phyloP scores from a whole-genome alignment of 164 flowering plant species.

The Buxus sempervirens region DNA sequence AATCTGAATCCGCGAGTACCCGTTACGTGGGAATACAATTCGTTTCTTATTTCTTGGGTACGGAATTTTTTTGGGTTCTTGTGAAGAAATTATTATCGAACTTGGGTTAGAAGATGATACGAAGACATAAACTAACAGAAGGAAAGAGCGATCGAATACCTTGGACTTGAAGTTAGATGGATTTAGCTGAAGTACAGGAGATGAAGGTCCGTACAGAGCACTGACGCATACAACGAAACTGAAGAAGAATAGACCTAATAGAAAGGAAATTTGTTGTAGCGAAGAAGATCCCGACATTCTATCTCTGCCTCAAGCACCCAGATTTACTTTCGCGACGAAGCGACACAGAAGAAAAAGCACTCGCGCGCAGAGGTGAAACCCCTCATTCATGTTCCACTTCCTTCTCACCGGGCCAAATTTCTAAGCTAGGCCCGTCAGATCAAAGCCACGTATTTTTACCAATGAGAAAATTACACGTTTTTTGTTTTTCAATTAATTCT shows the following conservation, averaged over 20 bases:
- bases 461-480: slow-evolving; percentile 11
- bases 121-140: neutral
- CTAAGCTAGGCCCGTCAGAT: neutral
- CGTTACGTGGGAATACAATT: neutral
- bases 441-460: slow-evolving; percentile 29
- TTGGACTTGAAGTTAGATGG: slow-evolving; percentile 91
- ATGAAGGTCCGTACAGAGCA: slow-evolving; percentile 76
- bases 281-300: slow-evolving; percentile 20
- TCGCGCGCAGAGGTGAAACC: slow-evolving; percentile 4
- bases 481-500: too few relatives aligned
- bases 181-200: slow-evolving; percentile 79
- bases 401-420: neutral
- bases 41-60: neutral
- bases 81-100: neutral
- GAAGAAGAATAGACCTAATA: slow-evolving; percentile 13
- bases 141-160: slow-evolving; percentile 33
- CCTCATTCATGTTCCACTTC: neutral
- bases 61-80: neutral
- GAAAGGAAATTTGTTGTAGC: slow-evolving; percentile 4
- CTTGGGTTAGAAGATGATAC: neutral
- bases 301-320: slow-evolving; percentile 14
- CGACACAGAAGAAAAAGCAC: neutral
- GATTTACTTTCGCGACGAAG: neutral
- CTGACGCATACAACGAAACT: slow-evolving; percentile 14
- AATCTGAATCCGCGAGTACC: too few relatives aligned